phyloP scores from a whole-genome alignment of 306 rosid species.

The Geum urbanum region DNA sequence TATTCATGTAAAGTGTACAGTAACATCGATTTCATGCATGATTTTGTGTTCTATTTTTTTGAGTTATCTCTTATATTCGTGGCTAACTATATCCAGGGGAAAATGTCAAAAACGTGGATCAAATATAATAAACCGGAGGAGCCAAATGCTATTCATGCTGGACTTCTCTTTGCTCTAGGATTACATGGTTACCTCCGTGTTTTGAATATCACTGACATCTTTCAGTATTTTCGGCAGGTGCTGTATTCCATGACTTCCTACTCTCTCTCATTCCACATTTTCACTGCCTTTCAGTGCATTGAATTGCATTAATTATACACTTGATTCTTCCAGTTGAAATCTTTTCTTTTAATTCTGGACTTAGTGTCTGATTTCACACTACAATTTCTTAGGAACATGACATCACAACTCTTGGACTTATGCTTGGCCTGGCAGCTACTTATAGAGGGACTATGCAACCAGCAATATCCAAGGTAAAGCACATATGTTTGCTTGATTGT shows the following conservation, averaged over 20 bases:
- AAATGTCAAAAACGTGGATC: conserved; percentile 96
- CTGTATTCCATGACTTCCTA: conserved; percentile 23
- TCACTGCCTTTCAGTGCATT: conserved; percentile 2
- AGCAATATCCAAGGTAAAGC: conserved; percentile 70
- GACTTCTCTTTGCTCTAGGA: conserved; percentile 90
- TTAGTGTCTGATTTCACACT: conserved; percentile 10
- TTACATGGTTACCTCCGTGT: conserved; percentile 85
- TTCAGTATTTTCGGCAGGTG: conserved; percentile 80
- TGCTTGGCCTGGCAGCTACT: conserved; percentile 97
- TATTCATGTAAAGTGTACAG: neutral
- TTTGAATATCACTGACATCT: conserved; percentile 67
- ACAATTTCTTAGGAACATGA: conserved; percentile 72
- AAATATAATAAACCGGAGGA: conserved; percentile 80
- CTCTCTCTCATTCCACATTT: conserved; percentile 13
- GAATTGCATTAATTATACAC: neutral
- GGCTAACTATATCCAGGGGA: conserved; percentile 62
- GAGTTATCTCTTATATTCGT: conserved; percentile 22
- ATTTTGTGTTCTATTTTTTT: neutral
- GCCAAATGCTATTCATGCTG: conserved; percentile 90
- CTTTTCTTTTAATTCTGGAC: neutral
- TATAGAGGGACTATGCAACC: conserved; percentile 96
- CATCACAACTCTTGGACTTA: conserved; percentile 83
- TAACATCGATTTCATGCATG: neutral
- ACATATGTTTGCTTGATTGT: conserved; percentile 11
- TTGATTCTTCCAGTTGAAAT: neutral